Evolutionary conservation across 2,329 filamentous ascomycete species (phyloP), one percentile per base, ranked within the genome.

Genomic region (Trichoderma guizhouense): DNA sequence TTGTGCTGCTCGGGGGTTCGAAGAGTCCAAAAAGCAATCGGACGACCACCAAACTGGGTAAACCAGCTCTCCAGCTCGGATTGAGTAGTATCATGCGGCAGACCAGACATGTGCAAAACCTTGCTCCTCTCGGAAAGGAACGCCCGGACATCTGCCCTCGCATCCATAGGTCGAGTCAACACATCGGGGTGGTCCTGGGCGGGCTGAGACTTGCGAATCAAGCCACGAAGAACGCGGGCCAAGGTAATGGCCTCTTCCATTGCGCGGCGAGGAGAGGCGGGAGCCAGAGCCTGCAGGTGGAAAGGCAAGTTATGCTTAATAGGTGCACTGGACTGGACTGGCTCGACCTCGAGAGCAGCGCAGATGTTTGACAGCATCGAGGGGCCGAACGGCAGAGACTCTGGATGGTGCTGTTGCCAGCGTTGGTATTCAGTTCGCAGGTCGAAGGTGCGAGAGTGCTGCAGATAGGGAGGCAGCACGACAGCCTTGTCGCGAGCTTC

Each of bases 31-130:
- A 99, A 99, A 24, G 96, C 96, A 84, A 99, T 99, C 34, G 96
- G 96, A 57, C 96, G 93, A 64, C 96, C 96, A 75, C 96, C 96
- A 80, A 97, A 99, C 83, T 99, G 96, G 34, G 96, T 99, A 81
- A 98, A 99, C 96, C 96, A 99, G 84, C 95, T 98, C 85, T 99
- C 96, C 28, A 99, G 88, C 84, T 99, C 96, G 4, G 95, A 98
- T 84, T 99, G 96, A 2, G 96, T 99, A 43, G 96, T 99, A 78
- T 99, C 96, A 81, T 99, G 96, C 58, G 96, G 96, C 67, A 99
- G 88, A 63, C 96, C 96, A 78, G 95, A 97, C 91, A 99, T 95
- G 83, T 99, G 96, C 71, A 99, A 89, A 51, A 99, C 95, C 84
- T 99, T 99, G 86, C 95, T 98, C 73, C 96, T 91, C 84, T 99